Conservation (phyloP, 164 flowering plant genomes). For the Warburgia ugandensis region DNA sequence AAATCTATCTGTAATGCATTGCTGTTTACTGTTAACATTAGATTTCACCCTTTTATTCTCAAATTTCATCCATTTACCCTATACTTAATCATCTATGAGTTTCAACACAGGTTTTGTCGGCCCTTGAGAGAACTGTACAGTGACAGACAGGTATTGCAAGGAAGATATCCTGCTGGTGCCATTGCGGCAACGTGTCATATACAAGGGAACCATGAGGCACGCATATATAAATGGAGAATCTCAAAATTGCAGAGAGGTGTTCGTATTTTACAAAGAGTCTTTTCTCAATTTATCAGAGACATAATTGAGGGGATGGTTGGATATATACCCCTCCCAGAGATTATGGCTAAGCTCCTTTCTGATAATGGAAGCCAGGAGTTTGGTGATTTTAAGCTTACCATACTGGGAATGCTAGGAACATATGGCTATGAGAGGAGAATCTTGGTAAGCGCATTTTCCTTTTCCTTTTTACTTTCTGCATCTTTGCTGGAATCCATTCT, state of each 20-base stretch:
- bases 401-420: conserved; percentile 87
- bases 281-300: conserved; percentile 76
- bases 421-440: conserved; percentile 92
- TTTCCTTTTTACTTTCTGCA: not conserved
- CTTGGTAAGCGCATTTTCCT: conserved; percentile 42
- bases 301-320: conserved; percentile 98
- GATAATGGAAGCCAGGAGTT: conserved; percentile 90
- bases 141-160: conserved; percentile 18
- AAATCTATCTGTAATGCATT: too few species aligned
- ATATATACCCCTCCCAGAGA: conserved; percentile 75
- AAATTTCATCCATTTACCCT: not conserved
- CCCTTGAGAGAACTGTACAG: conserved; percentile 53
- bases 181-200: conserved; percentile 15
- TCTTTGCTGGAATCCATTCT: too few species aligned
- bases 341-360: conserved; percentile 88
- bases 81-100: conserved; percentile 3
- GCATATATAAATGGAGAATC: conserved; percentile 42
- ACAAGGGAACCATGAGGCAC: conserved; percentile 22
- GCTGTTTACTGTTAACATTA: too few species aligned
- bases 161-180: conserved; percentile 16
- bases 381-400: conserved; percentile 87
- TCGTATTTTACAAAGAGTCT: conserved; percentile 48
- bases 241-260: conserved; percentile 39
- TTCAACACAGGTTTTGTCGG: conserved; percentile 66
- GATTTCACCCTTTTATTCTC: too few species aligned